phyloP scores from a whole-genome alignment of 164 flowering plant genomes.

The Saururus chinensis region DNA sequence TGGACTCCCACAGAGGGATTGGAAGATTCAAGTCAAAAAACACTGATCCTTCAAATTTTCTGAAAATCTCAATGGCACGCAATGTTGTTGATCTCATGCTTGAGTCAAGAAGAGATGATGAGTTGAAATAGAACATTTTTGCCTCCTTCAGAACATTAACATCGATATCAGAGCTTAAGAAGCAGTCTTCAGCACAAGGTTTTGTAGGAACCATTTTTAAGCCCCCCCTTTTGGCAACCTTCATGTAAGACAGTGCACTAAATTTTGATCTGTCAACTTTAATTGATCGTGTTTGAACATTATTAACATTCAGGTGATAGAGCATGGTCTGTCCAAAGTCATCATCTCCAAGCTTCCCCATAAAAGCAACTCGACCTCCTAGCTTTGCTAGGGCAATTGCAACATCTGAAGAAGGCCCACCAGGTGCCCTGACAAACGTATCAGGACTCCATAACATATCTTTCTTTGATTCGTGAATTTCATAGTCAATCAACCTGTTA shows the following conservation, averaged over 20 bases:
- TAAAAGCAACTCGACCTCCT: slow-evolving; percentile 86
- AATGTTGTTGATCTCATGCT: slow-evolving; percentile 65
- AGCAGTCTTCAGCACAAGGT: slow-evolving; percentile 79
- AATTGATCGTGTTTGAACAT: slow-evolving; percentile 72
- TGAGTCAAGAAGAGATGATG: slow-evolving; percentile 64
- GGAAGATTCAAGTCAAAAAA: slow-evolving; percentile 92
- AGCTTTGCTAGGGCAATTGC: slow-evolving; percentile 67
- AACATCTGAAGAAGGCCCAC: slow-evolving; percentile 62
- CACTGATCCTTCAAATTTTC: slow-evolving; percentile 52
- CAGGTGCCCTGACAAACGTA: slow-evolving; percentile 64
- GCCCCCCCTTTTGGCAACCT: slow-evolving; percentile 51
- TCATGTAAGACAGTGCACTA: slow-evolving; percentile 47
- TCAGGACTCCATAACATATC: slow-evolving; percentile 62
- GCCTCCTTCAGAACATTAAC: slow-evolving; percentile 91
- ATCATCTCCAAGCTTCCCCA: slow-evolving; percentile 93
- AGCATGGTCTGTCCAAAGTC: slow-evolving; percentile 66
- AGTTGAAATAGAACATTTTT: slow-evolving; percentile 86
- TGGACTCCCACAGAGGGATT: slow-evolving; percentile 79
- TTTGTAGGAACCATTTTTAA: slow-evolving; percentile 43
- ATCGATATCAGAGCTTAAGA: slow-evolving; percentile 71
- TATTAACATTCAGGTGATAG: slow-evolving; percentile 46
- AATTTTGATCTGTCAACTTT: slow-evolving; percentile 40
- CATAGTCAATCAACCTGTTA: slow-evolving; percentile 66
- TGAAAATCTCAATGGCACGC: slow-evolving; percentile 57
- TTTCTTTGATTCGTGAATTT: slow-evolving; percentile 53